These are phyloP conservation scores for Didymella segeticola DNA, from an alignment of 2,329 filamentous ascomycete species.

Conservation along the genomic window DNA sequence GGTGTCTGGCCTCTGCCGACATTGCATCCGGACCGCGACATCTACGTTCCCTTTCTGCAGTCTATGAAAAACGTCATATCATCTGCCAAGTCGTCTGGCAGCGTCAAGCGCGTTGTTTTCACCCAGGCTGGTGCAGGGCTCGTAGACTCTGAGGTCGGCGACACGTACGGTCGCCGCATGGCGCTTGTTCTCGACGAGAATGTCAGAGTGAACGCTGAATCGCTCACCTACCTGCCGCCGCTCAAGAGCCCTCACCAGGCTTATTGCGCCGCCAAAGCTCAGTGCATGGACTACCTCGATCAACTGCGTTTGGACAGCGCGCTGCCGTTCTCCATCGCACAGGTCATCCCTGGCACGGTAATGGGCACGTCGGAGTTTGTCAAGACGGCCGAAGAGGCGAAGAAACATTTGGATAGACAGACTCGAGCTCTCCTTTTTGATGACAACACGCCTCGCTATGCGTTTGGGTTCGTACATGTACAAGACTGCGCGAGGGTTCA, in stretches of 20 bases:
- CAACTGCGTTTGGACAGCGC: slow-evolving; percentile 11
- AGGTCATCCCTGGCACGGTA: slow-evolving; percentile 45
- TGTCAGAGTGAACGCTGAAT: slow-evolving; percentile 28
- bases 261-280: slow-evolving; percentile 44
- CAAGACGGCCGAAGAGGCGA: slow-evolving; percentile 23
- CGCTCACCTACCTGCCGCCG: slow-evolving; percentile 34
- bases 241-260: slow-evolving; percentile 41
- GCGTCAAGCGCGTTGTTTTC: slow-evolving; percentile 39
- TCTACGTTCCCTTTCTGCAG: slow-evolving; percentile 43
- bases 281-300: slow-evolving; percentile 43
- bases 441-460: slow-evolving; percentile 37
- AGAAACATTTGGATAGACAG: slow-evolving; percentile 41
- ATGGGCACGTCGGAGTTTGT: slow-evolving; percentile 44
- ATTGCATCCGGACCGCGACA: slow-evolving; percentile 43
- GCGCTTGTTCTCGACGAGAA: slow-evolving; percentile 31
- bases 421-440: slow-evolving; percentile 42
- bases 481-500: slow-evolving; percentile 42
- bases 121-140: slow-evolving; percentile 45
- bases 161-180: slow-evolving; percentile 40
- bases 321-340: slow-evolving; percentile 39
- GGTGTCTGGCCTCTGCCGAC: slow-evolving; percentile 44
- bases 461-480: slow-evolving; percentile 46
- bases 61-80: slow-evolving; percentile 40
- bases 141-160: slow-evolving; percentile 41
- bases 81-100: slow-evolving; percentile 33